These are phyloP conservation scores for Coemansia biformis DNA, from an alignment of 192 early-diverging fungal genomes.

Conservation along the genomic window DNA sequence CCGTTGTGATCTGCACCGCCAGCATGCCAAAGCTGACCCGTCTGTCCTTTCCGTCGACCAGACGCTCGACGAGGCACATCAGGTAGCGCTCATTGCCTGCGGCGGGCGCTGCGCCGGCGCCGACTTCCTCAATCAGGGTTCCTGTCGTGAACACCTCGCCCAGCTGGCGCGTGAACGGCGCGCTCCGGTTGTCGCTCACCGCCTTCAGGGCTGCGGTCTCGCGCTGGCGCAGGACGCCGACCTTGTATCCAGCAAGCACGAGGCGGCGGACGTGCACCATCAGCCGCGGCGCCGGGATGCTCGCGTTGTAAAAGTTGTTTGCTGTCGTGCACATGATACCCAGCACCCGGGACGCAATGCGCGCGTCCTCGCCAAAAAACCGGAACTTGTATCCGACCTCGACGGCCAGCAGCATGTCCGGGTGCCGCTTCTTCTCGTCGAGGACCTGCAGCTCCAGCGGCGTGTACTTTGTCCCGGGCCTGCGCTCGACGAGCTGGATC, in stretches of 20 bases:
- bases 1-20: conserved; percentile 83
- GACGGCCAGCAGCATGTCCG: conserved; percentile 69
- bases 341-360: conserved; percentile 69
- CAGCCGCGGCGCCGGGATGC: conserved; percentile 73
- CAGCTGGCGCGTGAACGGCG: conserved; percentile 78
- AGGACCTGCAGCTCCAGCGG: conserved; percentile 81
- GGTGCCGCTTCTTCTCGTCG: conserved; percentile 65
- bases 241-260: conserved; percentile 77
- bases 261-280: conserved; percentile 76
- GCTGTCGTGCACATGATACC: conserved; percentile 76
- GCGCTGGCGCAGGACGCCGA: conserved; percentile 75
- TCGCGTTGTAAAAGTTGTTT: conserved; percentile 73
- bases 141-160: conserved; percentile 79
- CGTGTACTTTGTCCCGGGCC: conserved; percentile 54
- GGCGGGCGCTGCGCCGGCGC: conserved; percentile 68
- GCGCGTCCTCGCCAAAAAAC: conserved; percentile 87
- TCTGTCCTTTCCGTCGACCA: conserved; percentile 9
- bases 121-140: conserved; percentile 80
- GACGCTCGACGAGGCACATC: conserved; percentile 71
- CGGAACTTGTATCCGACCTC: conserved; percentile 95
- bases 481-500: conserved; percentile 39
- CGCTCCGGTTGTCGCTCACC: conserved; percentile 58
- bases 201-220: conserved; percentile 87
- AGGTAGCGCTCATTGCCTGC: conserved; percentile 62
- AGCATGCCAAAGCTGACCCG: conserved; percentile 64